Base-by-base conservation (phyloP, 2,329 filamentous ascomycete genomes). In the Aschersonia sp. region DNA sequence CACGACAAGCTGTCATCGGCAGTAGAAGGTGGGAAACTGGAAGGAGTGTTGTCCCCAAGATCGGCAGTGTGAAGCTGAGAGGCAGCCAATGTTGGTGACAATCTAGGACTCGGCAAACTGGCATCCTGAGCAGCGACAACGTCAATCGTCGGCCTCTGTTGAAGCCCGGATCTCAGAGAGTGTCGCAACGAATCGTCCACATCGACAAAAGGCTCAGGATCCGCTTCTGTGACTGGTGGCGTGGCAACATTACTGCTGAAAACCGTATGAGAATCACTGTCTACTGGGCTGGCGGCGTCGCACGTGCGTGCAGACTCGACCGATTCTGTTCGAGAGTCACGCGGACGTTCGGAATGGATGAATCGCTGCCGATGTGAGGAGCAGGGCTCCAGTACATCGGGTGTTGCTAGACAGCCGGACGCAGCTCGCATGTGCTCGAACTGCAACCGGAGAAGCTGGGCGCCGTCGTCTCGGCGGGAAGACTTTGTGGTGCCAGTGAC, bases 21-120 rank as follows among this genome's bases (percentile, higher is more conserved):
- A 31, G 54, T 52, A 9, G 60, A 54, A 4, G 58, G 66, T 57
- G 59, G 56, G 32, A 64, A 62, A 38, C 57, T 61, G 2, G 60
- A 57, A 9, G 56, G 55, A 9, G 59, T 63, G 9, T 66, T 67
- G 5, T 71, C 65, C 3, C 66, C 66, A 9, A 66, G 65, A 1
- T 75, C 72, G 43, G 73, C 67, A 12, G 64, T 62, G 30, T 70
- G 70, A 5, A 72, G 60, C 55, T 78, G 73, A 30, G 73, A 72
- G 43, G 91, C 85, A 56, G 86, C 87, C 50, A 94, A 78, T 5
- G 91, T 94, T 4, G 92, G 92, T 30, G 92, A 98, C 49, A 98
- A 69, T 58, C 92, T 89, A 35, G 92, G 92, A 62, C 92, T 98
- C 47, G 92, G 92, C 52, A 98, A 73, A 65, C 88, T 96, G 53